Evolutionary conservation across 2,329 filamentous ascomycete species (phyloP), one percentile per base, ranked within the genome.

Genomic region (Alternaria arbusti): DNA sequence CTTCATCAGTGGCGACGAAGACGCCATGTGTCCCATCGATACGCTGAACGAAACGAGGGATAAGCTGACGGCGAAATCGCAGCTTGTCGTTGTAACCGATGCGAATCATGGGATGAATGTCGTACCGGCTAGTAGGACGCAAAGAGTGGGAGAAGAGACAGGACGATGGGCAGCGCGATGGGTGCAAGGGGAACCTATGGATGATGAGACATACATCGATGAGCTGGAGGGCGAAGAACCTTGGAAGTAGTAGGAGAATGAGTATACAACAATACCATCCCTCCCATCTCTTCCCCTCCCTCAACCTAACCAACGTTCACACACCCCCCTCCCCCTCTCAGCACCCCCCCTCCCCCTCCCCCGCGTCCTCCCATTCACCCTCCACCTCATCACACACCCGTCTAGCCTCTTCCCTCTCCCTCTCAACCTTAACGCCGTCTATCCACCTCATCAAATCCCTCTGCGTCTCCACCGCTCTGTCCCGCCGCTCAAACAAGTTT

Each of bases 71-170:
- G 80, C 78, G 15, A 70, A 57, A 62, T 78, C 68, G 40, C 80
- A 77, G 73, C 55, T 82, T 2, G 67, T 80, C 6, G 69, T 78
- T 12, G 80, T 83, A 2, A 65, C 72, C 22, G 76, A 72, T 15
- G 79, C 81, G 15, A 78, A 81, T 72, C 81, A 83, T 68, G 79
- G 80, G 11, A 83, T 83, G 81, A 75, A 77, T 62, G 64, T 76
- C 8, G 75, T 66, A 32, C 70, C 75, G 3, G 75, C 70, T 30
- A 68, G 51, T 13, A 62, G 47, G 46, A 76, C 77, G 28, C 68
- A 61, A 44, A 68, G 64, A 32, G 59, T 81, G 51, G 74, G 78
- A 4, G 71, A 71, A 63, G 69, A 72, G 61, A 74, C 74, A 0
- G 81, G 81, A 9, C 64, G 67, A 11, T 32, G 79, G 28, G 80